Base-by-base conservation (phyloP, 2,329 filamentous ascomycete genomes). In the Fusarium torreyae region DNA sequence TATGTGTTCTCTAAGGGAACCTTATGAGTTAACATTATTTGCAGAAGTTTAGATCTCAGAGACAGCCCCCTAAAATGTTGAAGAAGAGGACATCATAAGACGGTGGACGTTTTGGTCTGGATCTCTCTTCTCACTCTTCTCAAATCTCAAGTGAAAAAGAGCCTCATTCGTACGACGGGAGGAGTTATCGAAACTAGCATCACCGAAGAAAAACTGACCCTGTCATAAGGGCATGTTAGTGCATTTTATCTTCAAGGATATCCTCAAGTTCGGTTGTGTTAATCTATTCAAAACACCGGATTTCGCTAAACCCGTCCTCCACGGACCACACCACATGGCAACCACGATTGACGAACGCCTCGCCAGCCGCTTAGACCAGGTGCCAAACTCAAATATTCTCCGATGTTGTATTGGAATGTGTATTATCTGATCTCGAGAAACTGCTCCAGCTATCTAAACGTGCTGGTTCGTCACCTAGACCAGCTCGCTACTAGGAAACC, bases 311-410 rank as follows among this genome's bases (percentile, higher is more conserved):
- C 22, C 20, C 31, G 38, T 40, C 28, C 42, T 22, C 28, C 38
- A 24, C 22, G 22, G 22, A 24, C 22, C 22, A 24, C 22, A 24
- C 22, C 22, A 53, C 36, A 57, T 54, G 54, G 28, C 39, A 38
- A 52, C 33, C 34, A 45, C 26, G 39, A 36, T 44, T 5, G 24
- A 24, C 36, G 14, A 20, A 34, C 34, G 38, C 50, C 52, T 49
- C 49, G 9, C 5, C 28, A 9, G 38, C 7, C 60, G 60, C 60
- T 63, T 14, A 57, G 38, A 38, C 60, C 58, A 63, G 42, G 26
- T 20, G 18, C 18, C 34, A 36, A 36, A 17, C 14, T 17, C 34
- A 36, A 36, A 13, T 36, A 7, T n/a, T 28, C 15, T 43, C 18
- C 17, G 10, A 20, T 17, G 9, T 15, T 6, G 17, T 36, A 33